These are phyloP conservation scores for Saxophila tyrrhenica DNA, from an alignment of 495 filamentous ascomycete genomes.

Conservation along the genomic window DNA sequence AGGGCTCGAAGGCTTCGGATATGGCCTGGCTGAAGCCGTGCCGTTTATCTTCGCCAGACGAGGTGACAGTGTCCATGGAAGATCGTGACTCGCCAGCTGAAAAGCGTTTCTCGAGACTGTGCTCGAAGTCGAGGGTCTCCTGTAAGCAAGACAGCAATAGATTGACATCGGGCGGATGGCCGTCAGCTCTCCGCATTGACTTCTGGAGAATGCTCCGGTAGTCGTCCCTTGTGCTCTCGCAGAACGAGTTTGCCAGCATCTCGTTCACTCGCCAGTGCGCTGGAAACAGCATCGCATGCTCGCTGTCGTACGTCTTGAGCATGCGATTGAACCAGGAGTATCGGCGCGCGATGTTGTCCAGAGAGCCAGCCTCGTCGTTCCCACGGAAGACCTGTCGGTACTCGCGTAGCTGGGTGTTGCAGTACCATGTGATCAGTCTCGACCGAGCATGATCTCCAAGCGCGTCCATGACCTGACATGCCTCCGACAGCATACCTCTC, in stretches of 20 bases:
- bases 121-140: slow-evolving; percentile 95
- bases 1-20: slow-evolving; percentile 94
- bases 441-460: slow-evolving; percentile 79
- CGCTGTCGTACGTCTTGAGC: slow-evolving; percentile 90
- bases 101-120: slow-evolving; percentile 77
- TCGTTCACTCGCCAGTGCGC: slow-evolving; percentile 82
- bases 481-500: slow-evolving; percentile 65
- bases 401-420: slow-evolving; percentile 91
- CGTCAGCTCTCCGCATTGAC: slow-evolving; percentile 66
- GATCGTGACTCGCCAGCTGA: slow-evolving; percentile 59
- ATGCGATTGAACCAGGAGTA: slow-evolving; percentile 96
- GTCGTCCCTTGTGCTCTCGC: slow-evolving; percentile 88
- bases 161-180: slow-evolving; percentile 81
- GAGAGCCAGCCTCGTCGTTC: slow-evolving; percentile 89
- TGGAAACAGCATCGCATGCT: slow-evolving; percentile 84
- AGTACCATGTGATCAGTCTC: slow-evolving; percentile 87
- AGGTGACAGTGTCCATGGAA: slow-evolving; percentile 88
- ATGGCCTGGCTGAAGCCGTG: slow-evolving; percentile 83
- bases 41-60: slow-evolving; percentile 66
- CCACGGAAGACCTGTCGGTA: slow-evolving; percentile 92
- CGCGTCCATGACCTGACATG: slow-evolving; percentile 89
- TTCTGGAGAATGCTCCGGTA: slow-evolving; percentile 85
- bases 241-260: slow-evolving; percentile 82
- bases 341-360: slow-evolving; percentile 91
- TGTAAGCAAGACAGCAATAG: slow-evolving; percentile 83